A percentile compares a stretch with the other conserved stretches of the same genome.
These are phyloP conservation scores for Cladosporium austrohemisphaericum DNA, from an alignment of 2,329 filamentous ascomycete species.

Conservation along the genomic window DNA sequence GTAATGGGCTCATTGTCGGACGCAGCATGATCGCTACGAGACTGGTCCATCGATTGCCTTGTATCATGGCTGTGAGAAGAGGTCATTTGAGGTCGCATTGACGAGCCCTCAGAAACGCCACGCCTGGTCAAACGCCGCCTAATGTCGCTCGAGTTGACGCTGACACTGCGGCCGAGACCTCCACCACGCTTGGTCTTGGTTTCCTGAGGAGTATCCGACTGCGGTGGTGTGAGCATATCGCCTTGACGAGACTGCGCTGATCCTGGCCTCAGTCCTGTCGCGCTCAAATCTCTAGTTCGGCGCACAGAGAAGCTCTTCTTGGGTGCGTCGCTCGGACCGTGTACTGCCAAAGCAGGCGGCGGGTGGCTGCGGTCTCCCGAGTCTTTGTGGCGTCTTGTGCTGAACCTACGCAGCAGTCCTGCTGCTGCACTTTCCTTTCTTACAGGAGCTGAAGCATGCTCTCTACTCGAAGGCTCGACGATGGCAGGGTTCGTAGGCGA, in stretches of 20 bases:
- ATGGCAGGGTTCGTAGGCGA: conserved; percentile 40
- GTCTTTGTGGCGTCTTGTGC: conserved; percentile 74
- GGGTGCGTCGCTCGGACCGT: conserved; percentile 68
- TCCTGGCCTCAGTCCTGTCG: conserved; percentile 54
- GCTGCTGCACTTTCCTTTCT: conserved; percentile 87
- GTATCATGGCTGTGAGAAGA: conserved; percentile 26
- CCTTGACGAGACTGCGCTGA: conserved; percentile 46
- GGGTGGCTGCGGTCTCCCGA: conserved; percentile 57
- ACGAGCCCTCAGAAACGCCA: conserved; percentile 52
- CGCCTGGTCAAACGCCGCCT: conserved; percentile 60
- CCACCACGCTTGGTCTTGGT: conserved; percentile 38
- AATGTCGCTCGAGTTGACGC: conserved; percentile 84
- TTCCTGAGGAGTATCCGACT: conserved; percentile 47
- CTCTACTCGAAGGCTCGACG: conserved; percentile 34
- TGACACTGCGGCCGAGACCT: conserved; percentile 78
- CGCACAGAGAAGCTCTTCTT: conserved; percentile 88
- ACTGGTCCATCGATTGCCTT: conserved; percentile 36
- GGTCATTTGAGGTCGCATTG: conserved; percentile 32
- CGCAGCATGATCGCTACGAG: conserved; percentile 39
- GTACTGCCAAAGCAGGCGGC: conserved; percentile 75
- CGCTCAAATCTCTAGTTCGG: conserved; percentile 47
- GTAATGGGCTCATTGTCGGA: conserved; percentile 46
- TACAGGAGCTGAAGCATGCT: conserved; percentile 42
- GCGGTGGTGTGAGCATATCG: conserved; percentile 72
- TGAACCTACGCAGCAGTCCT: conserved; percentile 82